Evolutionary conservation across 306 rosid genomes (phyloP), one percentile per base, ranked within the genome.

Genomic region (Prunus dulcis): DNA sequence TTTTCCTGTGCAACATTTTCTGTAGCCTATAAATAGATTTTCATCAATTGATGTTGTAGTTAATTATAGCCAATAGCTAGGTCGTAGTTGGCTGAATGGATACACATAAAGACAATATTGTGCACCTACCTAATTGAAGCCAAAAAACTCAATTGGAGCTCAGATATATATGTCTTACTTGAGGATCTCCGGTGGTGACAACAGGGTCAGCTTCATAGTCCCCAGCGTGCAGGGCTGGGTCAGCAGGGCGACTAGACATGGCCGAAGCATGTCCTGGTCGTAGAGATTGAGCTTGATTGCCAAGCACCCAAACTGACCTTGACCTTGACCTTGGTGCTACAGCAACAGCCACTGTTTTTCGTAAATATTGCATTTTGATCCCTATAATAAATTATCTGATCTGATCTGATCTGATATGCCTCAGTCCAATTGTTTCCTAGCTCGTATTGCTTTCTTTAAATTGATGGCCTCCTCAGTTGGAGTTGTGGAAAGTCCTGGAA

Each of bases 1-100:
- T 58, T 49, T 9, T 68, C 77, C 52, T 53, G 46, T 12, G 69
- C 71, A 4, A 17, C 76, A n/a, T 67, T 66, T 28, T 64, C 58
- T 22, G 70, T 23, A n/a, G 9, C 76, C 75, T 71, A 28, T 9
- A 62, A 5, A 27, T 0, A 14, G 8, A 17, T 38, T 38, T 38
- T 38, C 43, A 38, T 7, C 43, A 38, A 38, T 38, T 38, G 43
- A 38, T 7, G 43, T 38, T 38, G 43, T 38, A 38, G 43, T 38
- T 38, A 7, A 38, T 7, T 38, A 38, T 7, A 38, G 43, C 43
- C 43, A 38, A 9, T 7, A 38, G 43, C 43, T 38, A 38, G 41
- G 41, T 34, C 8, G 43, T 38, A 38, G 43, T 38, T 38, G 9
- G 43, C 43, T 7, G 43, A 38, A 38, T 38, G 43, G 43, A 38